Conservation (phyloP, 345 rosid genomes). For the Carallia pectinifolia region DNA sequence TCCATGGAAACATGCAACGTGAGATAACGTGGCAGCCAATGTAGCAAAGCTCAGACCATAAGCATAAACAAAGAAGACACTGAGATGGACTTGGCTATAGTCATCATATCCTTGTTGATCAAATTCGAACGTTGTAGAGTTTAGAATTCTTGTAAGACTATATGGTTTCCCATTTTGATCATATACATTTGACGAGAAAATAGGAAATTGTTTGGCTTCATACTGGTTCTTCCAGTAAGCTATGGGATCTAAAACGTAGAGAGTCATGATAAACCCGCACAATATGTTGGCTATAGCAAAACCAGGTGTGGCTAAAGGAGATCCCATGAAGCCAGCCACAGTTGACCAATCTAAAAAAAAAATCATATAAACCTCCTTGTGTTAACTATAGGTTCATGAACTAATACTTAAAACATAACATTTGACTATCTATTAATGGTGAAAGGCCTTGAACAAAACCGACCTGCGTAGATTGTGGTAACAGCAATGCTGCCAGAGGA, state of each 20-base stretch:
- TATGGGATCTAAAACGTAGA: constrained; percentile 21
- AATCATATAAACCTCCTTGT: background rate
- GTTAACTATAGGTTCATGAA: background rate
- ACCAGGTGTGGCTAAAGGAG: constrained; percentile 35
- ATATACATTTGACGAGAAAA: constrained; percentile 40
- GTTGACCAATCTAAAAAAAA: too few species aligned
- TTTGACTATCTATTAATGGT: background rate
- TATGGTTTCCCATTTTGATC: constrained; percentile 30
- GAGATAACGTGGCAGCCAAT: constrained; percentile 37
- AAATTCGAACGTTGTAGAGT: constrained; percentile 32
- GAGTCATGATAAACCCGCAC: constrained; percentile 11
- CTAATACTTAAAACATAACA: too few species aligned
- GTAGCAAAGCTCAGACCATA: constrained; percentile 43
- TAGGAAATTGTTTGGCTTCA: constrained; percentile 47
- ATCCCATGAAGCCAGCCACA: constrained; percentile 36
- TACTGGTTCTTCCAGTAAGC: constrained; percentile 33
- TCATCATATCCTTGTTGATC: constrained; percentile 30
- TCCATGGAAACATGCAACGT: constrained; percentile 44
- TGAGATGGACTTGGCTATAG: constrained; percentile 44
- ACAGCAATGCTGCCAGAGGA: constrained; percentile 36
- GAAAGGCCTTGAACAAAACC: background rate
- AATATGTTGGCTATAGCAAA: constrained; percentile 17
- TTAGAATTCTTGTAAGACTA: constrained; percentile 30
- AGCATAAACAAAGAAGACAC: constrained; percentile 32
- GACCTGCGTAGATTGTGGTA: constrained; percentile 47